These are phyloP conservation scores for Lupinus albus DNA, from an alignment of 306 rosid genomes.

Conservation along the genomic window DNA sequence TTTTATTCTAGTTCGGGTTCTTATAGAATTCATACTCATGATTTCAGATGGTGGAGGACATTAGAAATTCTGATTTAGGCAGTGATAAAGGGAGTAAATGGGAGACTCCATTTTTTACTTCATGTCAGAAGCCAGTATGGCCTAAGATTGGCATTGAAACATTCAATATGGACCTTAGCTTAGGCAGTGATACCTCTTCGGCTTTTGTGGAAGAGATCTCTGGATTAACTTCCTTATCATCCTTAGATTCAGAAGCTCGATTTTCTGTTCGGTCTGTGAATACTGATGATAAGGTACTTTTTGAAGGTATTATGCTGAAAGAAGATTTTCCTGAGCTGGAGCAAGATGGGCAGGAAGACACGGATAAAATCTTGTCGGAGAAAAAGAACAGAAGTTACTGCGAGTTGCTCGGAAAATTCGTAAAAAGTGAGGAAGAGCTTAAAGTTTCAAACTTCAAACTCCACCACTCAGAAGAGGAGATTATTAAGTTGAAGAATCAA, in stretches of 20 bases:
- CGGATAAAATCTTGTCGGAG: slow-evolving; percentile 24
- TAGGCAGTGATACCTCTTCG: slow-evolving; percentile 56
- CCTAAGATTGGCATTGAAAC: slow-evolving; percentile 45
- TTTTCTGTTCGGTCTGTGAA: slow-evolving; percentile 39
- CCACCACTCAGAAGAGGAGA: slow-evolving; percentile 51
- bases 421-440: slow-evolving; percentile 49
- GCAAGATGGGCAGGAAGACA: slow-evolving; percentile 42
- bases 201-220: slow-evolving; percentile 53
- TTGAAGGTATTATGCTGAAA: slow-evolving; percentile 45
- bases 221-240: slow-evolving; percentile 54
- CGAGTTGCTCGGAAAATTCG: slow-evolving; percentile 43
- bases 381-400: slow-evolving; percentile 44
- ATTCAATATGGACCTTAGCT: slow-evolving; percentile 52
- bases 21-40: slow-evolving; percentile 20
- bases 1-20: slow-evolving; percentile 2
- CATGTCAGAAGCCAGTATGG: slow-evolving; percentile 47
- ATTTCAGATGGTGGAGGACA: slow-evolving; percentile 54
- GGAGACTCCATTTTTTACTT: slow-evolving; percentile 63
- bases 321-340: slow-evolving; percentile 47
- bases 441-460: slow-evolving; percentile 49
- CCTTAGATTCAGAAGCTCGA: slow-evolving; percentile 63
- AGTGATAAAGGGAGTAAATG: slow-evolving; percentile 38
- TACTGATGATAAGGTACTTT: slow-evolving; percentile 40
- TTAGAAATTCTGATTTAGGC: slow-evolving; percentile 44
- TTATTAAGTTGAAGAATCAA: slow-evolving; percentile 40